Base-by-base conservation (phyloP, 768 basidiomycete genomes). In the Chlorophyllum brunneum region DNA sequence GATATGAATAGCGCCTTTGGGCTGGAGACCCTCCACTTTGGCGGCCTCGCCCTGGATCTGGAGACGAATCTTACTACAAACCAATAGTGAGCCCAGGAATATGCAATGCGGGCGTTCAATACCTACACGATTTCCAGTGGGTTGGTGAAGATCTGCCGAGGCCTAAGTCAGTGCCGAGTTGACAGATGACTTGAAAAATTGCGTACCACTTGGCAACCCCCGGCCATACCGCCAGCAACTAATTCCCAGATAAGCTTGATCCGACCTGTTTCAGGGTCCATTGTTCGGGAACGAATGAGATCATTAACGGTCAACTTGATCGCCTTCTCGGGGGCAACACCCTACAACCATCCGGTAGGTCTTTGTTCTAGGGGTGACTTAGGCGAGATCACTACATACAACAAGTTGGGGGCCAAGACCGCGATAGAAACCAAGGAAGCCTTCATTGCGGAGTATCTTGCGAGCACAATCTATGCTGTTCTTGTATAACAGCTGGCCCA, bases 251-350 rank as follows among this genome's bases (percentile, higher is more conserved):
- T 60, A n/a, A 97, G 63, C 53, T 85, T 81, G 67, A 99, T 99
- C 49, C 92, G 81, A 10, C 97, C 97, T 8, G 97, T 99, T 67
- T 95, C 93, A 20, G 94, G 92, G 68, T 99, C 94, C 70, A 83
- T 95, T 8, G 86, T 84, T 45, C 82, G 80, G 22, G 81, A 76
- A 29, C 97, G 85, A 20, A 99, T 77, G 50, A 95, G 70, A 64
- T 97, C 95, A 71, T 98, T 98, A 42, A 99, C 88, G 2, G 97
- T 97, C 55, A 99, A 71, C 67, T 99, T 99, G 70, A 99, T 97
- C 9, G 97, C 97, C 73, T 97, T 97, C 69, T 97, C 93, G 9
- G 93, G 93, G 29, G 93, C 93, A 43, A 97, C 92, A 55, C 93
- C 93, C 92, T 95, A 57, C 42, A 47, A 41, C 5, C 9, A 2